Base-by-base conservation (phyloP, 805 yeast genomes). In the Lipomyces starkeyi region DNA sequence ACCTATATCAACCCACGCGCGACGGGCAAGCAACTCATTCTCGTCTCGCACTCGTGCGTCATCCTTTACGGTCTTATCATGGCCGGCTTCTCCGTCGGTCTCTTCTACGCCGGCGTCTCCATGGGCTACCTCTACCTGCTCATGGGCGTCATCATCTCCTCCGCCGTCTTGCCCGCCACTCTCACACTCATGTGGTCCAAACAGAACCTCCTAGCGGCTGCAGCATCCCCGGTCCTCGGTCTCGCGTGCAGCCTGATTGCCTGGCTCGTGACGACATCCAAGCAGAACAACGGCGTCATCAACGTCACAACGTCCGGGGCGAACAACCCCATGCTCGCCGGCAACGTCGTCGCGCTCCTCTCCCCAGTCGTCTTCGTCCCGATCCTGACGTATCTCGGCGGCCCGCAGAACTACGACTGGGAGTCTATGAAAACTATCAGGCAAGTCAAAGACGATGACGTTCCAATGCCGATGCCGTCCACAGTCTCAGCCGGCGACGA, bases 121-220 rank as follows among this genome's bases (percentile, higher is more conserved):
- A 88, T 92, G 89, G 96, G 96, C 27, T 91, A 88, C 79, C 81
- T 91, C 57, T 90, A 90, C 76, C 92, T 90, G 76, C 79, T 91
- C 73, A 91, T 90, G 93, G 97, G 96, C 67, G 85, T 91, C 65
- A 88, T 91, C 56, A 90, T 91, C 69, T 74, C 76, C 3, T 53
- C 76, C 52, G 79, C 76, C 6, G 77, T 76, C 13, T 60, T 76
- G 52, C 79, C 79, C 9, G 74, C 88, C 20, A 85, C 89, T 5
- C 77, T 88, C 73, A 87, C 94, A 0, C 78, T 91, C 64, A 83
- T 90, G 69, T 89, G 91, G 75, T 58, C 64, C 22, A 59, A 59
- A 43, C 82, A 68, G 91, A 88, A 79, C 89, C 88, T 75, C 74
- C 77, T 59, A 76, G 83, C 47, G 91, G 97, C 91, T 5, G 83